A percentile compares a stretch with the other conserved stretches of the same genome.
Evolutionary conservation across 1,284 basidiomycete genomes (phyloP).

Genomic region (Ustilago vetiveriae): DNA sequence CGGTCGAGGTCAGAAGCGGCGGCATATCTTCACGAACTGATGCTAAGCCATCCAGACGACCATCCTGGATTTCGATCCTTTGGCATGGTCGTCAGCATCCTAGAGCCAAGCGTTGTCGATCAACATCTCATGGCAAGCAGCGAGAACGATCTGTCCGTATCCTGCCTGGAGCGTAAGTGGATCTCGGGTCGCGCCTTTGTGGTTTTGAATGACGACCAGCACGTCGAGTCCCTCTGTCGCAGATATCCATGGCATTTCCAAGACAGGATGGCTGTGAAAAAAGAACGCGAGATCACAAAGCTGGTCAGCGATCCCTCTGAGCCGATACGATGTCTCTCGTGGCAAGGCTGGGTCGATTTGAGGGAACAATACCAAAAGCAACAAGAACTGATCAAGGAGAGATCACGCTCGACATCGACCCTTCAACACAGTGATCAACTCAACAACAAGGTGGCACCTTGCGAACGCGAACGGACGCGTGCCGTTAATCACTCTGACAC

Average conservation of each 20-base stretch:
- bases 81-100: neutral
- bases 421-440: neutral
- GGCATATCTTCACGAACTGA: slow-evolving; percentile 2
- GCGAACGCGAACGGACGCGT: neutral
- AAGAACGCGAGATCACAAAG: neutral
- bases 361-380: slow-evolving; percentile 9
- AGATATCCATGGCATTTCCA: slow-evolving; percentile 20
- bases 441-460: neutral
- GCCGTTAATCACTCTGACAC: neutral
- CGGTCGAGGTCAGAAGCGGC: slow-evolving; percentile 12
- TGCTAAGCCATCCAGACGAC: neutral
- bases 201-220: slow-evolving; percentile 5
- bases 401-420: too few species aligned
- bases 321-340: slow-evolving; percentile 25
- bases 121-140: slow-evolving; percentile 2
- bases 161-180: slow-evolving; percentile 13
- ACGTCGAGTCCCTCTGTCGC: slow-evolving; percentile 7
- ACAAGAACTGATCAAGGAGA: neutral
- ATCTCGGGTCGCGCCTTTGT: slow-evolving; percentile 26
- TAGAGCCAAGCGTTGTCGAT: slow-evolving; percentile 19
- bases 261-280: neutral
- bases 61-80: neutral
- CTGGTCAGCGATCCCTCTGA: neutral
- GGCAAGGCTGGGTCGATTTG: slow-evolving; percentile 17
- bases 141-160: neutral